Conservation (phyloP, 2,329 filamentous ascomycete genomes). For the Microcyclospora tardicrescens region DNA sequence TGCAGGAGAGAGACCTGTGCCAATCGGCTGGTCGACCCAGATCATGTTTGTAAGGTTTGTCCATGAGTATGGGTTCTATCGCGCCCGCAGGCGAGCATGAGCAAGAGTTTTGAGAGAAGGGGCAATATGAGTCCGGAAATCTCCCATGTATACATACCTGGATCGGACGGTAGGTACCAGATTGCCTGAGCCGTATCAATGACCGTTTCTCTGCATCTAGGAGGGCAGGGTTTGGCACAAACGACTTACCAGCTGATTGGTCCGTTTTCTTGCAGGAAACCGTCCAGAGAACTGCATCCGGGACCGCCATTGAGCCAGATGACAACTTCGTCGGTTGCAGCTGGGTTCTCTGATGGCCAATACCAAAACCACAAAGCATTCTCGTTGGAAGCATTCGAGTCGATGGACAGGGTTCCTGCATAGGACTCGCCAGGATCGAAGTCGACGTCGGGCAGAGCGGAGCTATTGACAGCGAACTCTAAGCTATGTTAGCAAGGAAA, state of each 20-base stretch:
- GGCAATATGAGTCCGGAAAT: no score
- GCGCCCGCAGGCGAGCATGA: conserved; percentile 13
- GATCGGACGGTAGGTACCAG: conserved; percentile 16
- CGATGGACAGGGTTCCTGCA: conserved; percentile 17
- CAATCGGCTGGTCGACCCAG: conserved; percentile 39
- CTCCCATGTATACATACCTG: background rate
- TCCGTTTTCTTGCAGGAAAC: conserved; percentile 34
- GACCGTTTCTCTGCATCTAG: no score
- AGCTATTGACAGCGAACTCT: conserved; percentile 14
- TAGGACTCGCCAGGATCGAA: conserved; percentile 24
- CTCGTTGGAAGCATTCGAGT: conserved; percentile 7
- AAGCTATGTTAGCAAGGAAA: no score
- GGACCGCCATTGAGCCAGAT: conserved; percentile 28
- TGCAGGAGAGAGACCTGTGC: conserved; percentile 27
- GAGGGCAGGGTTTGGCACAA: conserved; percentile 4
- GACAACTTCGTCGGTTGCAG: conserved; percentile 28
- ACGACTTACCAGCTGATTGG: conserved; percentile 22
- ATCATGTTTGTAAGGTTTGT: conserved; percentile 29
- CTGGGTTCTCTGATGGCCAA: conserved; percentile 33
- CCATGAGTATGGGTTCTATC: conserved; percentile 31
- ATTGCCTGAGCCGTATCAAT: conserved; percentile 20
- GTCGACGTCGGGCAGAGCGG: conserved; percentile 18
- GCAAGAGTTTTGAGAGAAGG: no score
- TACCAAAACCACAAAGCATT: conserved; percentile 36
- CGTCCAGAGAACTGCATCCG: conserved; percentile 32